Conservation (phyloP, 345 rosid genomes). For the Eucalyptus decipiens region DNA sequence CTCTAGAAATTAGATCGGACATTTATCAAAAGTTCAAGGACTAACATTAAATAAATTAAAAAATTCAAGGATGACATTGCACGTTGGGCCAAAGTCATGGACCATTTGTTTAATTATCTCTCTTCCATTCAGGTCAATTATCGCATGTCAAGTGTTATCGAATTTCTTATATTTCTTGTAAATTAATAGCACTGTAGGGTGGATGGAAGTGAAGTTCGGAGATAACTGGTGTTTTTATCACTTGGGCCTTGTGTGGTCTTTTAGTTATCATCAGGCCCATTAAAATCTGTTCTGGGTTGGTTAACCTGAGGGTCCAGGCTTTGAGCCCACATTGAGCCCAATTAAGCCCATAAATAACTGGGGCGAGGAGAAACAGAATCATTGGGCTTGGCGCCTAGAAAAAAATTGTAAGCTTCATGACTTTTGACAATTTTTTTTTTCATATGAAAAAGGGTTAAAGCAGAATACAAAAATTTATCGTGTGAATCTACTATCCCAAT, state of each 20-base stretch:
- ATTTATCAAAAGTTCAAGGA: background rate
- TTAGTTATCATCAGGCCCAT: background rate
- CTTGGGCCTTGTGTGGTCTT: background rate
- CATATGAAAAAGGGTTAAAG: no score
- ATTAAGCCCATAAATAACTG: background rate
- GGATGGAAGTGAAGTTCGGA: background rate
- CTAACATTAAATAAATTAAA: background rate
- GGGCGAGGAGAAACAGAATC: background rate
- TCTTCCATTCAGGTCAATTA: background rate
- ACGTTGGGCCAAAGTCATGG: background rate
- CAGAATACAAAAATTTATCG: no score
- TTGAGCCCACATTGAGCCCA: background rate
- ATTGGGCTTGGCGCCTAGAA: background rate
- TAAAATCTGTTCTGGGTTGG: background rate
- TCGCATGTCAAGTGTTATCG: background rate
- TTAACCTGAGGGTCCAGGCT: background rate
- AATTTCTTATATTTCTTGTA: background rate
- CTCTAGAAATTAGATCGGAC: background rate
- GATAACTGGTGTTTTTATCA: background rate
- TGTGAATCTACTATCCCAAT: no score
- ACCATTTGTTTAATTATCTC: background rate
- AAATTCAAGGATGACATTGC: background rate
- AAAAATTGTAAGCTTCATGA: background rate
- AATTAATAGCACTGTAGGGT: background rate
- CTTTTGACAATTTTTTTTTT: background rate